Percentiles rank a stretch among this genome's conserved stretches.
phyloP scores from a whole-genome alignment of 805 yeast genomes.

The Yamadazyma laniorum region DNA sequence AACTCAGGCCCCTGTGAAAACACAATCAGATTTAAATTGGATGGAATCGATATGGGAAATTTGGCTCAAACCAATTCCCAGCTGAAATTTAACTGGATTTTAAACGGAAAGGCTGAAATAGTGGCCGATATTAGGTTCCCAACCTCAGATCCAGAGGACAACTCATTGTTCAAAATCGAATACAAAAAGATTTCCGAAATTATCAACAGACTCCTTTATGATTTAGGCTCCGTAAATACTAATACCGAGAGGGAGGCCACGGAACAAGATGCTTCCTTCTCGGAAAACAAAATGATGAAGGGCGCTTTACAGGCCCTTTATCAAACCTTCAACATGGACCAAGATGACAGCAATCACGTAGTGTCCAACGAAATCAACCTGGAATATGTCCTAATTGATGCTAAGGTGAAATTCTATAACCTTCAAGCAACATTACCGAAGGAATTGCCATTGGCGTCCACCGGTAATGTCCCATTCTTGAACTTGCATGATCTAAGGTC shows the following conservation, averaged over 20 bases:
- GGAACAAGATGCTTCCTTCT: slow-evolving; percentile 6
- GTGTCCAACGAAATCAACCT: slow-evolving; percentile 12
- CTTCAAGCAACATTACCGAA: slow-evolving; percentile 54
- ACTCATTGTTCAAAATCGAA: slow-evolving; percentile 20
- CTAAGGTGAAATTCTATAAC: slow-evolving; percentile 62
- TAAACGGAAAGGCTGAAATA: slow-evolving; percentile 67
- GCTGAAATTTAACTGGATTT: slow-evolving; percentile 67
- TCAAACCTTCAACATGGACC: slow-evolving; percentile 32
- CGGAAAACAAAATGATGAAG: slow-evolving; percentile 28
- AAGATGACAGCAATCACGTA: slow-evolving; percentile 3
- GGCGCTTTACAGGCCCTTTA: slow-evolving; percentile 43
- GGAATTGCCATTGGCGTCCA: slow-evolving; percentile 48
- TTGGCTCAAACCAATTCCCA: slow-evolving; percentile 26
- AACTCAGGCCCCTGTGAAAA: slow-evolving; percentile 26
- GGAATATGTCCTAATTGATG: slow-evolving; percentile 66
- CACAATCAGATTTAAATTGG: slow-evolving; percentile 38
- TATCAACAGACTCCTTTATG: slow-evolving; percentile 26
- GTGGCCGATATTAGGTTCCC: slow-evolving; percentile 75
- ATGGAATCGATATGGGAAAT: slow-evolving; percentile 39
- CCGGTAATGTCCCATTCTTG: slow-evolving; percentile 54
- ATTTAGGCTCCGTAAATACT: slow-evolving; percentile 21
- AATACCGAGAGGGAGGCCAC: slow-evolving; percentile 2
- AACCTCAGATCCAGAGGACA: slow-evolving; percentile 28
- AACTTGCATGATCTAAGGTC: slow-evolving; percentile 60
- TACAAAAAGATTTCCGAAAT: slow-evolving; percentile 24